These are phyloP conservation scores for Voacanga thouarsii DNA, from an alignment of 257 asterid genomes.

Conservation along the genomic window DNA sequence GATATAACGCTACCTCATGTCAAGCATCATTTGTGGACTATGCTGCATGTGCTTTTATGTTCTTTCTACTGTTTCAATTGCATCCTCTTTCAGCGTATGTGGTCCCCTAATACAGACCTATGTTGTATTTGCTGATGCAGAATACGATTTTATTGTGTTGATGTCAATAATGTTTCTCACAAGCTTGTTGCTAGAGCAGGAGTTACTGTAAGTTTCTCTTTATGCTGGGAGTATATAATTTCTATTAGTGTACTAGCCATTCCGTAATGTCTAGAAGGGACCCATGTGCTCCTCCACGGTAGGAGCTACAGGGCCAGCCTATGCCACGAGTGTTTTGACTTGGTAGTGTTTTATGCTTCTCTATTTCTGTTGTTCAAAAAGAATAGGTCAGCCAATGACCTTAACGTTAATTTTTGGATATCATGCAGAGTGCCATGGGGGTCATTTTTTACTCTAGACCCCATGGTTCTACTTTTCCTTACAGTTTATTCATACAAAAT, in stretches of 20 bases:
- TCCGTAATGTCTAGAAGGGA: not conserved
- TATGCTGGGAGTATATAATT: not conserved
- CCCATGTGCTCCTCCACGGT: not conserved
- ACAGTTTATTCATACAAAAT: not conserved
- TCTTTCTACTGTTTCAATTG: not conserved
- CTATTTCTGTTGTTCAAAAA: not conserved
- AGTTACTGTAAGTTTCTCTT: conserved; percentile 70
- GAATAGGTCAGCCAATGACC: not conserved
- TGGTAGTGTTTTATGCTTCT: not conserved
- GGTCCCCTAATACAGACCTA: not conserved
- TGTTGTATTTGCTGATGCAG: conserved; percentile 39
- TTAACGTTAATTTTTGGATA: not conserved
- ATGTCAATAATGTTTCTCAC: conserved; percentile 83
- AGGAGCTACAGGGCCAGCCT: not conserved
- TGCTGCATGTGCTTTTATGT: not conserved
- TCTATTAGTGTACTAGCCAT: not conserved
- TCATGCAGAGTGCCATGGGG: conserved; percentile 6
- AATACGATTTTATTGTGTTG: conserved; percentile 62
- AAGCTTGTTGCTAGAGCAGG: conserved; percentile 81
- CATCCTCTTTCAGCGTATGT: not conserved
- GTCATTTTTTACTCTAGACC: conserved; percentile 7
- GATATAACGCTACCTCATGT: not conserved
- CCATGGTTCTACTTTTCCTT: conserved; percentile 7
- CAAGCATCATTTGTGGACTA: not conserved
- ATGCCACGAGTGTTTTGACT: too few relatives aligned